Base-by-base conservation (phyloP, 2,329 filamentous ascomycete genomes). In the Exophiala sideris region DNA sequence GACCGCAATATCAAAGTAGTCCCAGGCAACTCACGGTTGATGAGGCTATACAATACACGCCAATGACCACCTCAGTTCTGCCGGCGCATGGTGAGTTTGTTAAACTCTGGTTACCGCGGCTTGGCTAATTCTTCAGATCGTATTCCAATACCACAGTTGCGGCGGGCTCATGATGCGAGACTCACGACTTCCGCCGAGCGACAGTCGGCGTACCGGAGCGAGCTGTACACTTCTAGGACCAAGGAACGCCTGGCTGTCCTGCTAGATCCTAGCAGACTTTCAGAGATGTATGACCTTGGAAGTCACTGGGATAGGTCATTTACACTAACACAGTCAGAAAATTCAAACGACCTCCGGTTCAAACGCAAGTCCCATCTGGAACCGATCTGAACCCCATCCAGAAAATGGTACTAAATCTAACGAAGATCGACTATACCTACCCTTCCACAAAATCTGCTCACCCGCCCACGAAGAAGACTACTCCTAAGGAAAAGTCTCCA, bases 1-100 rank as follows among this genome's bases (percentile, higher is more conserved):
- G 52, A 33, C 36, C 51, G 29, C 48, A 49, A 44, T 35, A 52
- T 50, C 18, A 32, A 20, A 29, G 50, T 21, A 39, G 18, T 29
- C n/a, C 34, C 7, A 60, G 68, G 49, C 69, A 74, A 38, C 62
- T 77, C 50, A 72, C 68, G 32, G 74, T 77, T 45, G 72, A 76
- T 57, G 71, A 76, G 62, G 76, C 76, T 6, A 65, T 78, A 45
- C 72, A 74, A 57, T 78, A 71, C 62, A 77, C 75, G 38, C 74
- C 76, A 24, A 75, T 78, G 70, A 76, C 74, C n/a, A 76, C 72
- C 46, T 69, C 75, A 42, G 35, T 62, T 34, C 53, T 63, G 34
- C 73, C 74, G 16, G 66, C 75, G 34, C 76, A 76, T 64, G 72
- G 74, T 50, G 65, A 77, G 65, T 48, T 35, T 34, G 18, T 32